Evolutionary conservation across 768 basidiomycete species (phyloP), one percentile per base, ranked within the genome.

Genomic region (Dendrothele bispora): DNA sequence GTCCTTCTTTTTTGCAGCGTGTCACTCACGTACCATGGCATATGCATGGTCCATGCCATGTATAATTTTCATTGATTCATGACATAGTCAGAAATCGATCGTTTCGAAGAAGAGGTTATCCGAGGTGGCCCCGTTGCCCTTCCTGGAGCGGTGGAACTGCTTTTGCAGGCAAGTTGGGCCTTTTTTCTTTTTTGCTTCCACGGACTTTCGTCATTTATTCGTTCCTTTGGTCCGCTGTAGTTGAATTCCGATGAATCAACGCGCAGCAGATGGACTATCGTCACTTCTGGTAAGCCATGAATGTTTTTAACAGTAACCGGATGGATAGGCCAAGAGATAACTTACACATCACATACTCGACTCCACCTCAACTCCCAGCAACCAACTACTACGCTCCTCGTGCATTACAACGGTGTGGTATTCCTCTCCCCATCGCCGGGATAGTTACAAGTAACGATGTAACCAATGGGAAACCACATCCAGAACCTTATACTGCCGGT

Each of bases 401-500:
- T 18, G 91, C 89, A 15, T 73, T 95, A 27, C 62, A 77, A 32
- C 77, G 78, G 28, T 81, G 85, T 35, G 78, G 74, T 1, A 70
- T 93, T 17, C 77, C 83, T 2, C 48, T 78, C 2, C 86, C 88
- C 2, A 65, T 65, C 2, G 71, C 68, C 39, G 83, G 82, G 14
- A 71, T 86, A 43, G 78, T 94, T 55, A 92, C 90, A 2, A 83
- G 86, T 6, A 80, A 86, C 64, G 81, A 87, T 54, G 85, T 86
- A 8, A 56, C 65, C 10, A 67, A 76, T 41, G 91, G 92, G 37
- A 95, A 95, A 69, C 93, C 93, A n/a, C 76, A 85, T 58, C 91
- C 93, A 1, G 90, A 80, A 28, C 94, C 94, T 18, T 97, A 95
- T 66, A 68, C 93, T 12, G 79, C 81, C 1, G 92, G 92, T 10